These are phyloP conservation scores for Wickerhamiella azyma DNA, from an alignment of 805 yeast genomes.

Conservation along the genomic window DNA sequence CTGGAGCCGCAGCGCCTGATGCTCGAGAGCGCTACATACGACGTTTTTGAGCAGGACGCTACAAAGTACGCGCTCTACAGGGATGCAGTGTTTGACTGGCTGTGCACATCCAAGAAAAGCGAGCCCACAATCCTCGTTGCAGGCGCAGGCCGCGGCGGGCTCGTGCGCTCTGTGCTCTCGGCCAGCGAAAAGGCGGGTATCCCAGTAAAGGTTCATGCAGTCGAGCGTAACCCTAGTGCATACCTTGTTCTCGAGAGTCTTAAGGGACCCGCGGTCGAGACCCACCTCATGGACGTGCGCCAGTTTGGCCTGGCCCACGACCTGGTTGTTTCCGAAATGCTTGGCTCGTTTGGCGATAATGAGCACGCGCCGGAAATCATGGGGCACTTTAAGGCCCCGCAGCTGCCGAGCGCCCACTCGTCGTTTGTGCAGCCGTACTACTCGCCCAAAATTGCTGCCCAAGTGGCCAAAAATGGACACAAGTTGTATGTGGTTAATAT, in stretches of 20 bases:
- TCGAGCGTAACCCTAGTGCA: constrained; percentile 64
- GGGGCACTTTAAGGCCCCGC: constrained; percentile 19
- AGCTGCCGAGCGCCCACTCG: constrained; percentile 46
- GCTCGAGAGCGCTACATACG: constrained; percentile 47
- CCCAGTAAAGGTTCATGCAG: constrained; percentile 33
- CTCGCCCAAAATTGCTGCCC: constrained; percentile 36
- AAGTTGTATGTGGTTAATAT: constrained; percentile 31
- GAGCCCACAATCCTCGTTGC: constrained; percentile 34
- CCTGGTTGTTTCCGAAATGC: constrained; percentile 61
- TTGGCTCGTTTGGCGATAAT: constrained; percentile 89
- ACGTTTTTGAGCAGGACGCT: constrained; percentile 55
- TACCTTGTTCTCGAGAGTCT: constrained; percentile 34
- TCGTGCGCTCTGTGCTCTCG: constrained; percentile 41
- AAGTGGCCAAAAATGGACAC: not conserved
- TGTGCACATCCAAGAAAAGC: constrained; percentile 27
- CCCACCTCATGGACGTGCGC: constrained; percentile 49
- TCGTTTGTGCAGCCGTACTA: constrained; percentile 55
- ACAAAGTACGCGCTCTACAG: constrained; percentile 59
- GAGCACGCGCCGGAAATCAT: constrained; percentile 80
- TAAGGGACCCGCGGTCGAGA: constrained; percentile 34
- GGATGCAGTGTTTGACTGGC: constrained; percentile 45
- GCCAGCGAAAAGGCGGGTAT: constrained; percentile 27
- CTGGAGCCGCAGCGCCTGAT: constrained; percentile 55
- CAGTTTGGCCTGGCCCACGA: constrained; percentile 33
- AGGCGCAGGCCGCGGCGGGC: constrained; percentile 85